These are phyloP conservation scores for Lumnitzera littorea DNA, from an alignment of 345 rosid genomes.

Conservation along the genomic window DNA sequence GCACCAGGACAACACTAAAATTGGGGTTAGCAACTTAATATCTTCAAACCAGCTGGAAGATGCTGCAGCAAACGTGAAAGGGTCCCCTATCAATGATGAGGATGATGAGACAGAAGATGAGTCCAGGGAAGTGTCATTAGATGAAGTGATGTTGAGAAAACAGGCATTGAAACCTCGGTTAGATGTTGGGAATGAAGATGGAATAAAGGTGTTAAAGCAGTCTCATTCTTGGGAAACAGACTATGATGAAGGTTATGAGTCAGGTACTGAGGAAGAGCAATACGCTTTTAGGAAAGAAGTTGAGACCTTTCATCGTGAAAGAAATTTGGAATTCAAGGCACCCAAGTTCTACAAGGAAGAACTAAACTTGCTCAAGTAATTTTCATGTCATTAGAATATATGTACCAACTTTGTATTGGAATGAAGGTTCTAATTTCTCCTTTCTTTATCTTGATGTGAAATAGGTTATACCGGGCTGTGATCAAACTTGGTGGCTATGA, in stretches of 20 bases:
- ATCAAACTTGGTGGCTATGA: conserved; percentile 65
- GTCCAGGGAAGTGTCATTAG: conserved; percentile 11
- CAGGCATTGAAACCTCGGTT: conserved; percentile 10
- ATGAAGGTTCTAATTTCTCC: not conserved
- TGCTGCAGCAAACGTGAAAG: conserved; percentile 7
- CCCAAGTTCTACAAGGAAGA: conserved; percentile 68
- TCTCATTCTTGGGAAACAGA: conserved; percentile 31
- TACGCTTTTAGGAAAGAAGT: conserved; percentile 49
- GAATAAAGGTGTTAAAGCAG: conserved; percentile 8
- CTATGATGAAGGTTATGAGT: conserved; percentile 32
- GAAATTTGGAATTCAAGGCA: conserved; percentile 44
- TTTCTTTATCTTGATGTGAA: not conserved
- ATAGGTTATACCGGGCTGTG: conserved; percentile 62
- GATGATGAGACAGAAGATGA: conserved; percentile 13
- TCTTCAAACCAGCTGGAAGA: conserved; percentile 7
- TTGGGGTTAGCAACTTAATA: conserved; percentile 2
- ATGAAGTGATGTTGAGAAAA: conserved; percentile 10
- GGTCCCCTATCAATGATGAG: conserved; percentile 11
- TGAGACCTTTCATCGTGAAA: conserved; percentile 41
- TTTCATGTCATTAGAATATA: not conserved
- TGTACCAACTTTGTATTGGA: not conserved
- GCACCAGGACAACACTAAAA: not conserved
- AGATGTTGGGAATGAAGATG: conserved; percentile 13
- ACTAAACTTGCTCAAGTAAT: conserved; percentile 53
- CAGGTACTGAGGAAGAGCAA: conserved; percentile 56